These are phyloP conservation scores for Rhodomyrtus tomentosa DNA, from an alignment of 345 rosid species.

Conservation along the genomic window DNA sequence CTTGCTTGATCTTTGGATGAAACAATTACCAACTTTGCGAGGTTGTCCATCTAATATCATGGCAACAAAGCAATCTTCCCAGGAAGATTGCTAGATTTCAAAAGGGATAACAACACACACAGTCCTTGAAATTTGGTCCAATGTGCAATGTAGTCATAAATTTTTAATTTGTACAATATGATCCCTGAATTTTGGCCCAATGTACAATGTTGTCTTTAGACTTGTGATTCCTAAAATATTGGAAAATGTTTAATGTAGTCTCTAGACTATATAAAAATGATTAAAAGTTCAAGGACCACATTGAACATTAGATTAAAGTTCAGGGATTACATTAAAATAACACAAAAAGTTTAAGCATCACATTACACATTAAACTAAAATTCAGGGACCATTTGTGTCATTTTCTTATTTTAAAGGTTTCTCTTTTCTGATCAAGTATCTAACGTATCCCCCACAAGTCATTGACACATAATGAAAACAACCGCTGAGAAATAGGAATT, in stretches of 20 bases:
- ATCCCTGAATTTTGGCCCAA: not conserved
- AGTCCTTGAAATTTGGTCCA: not conserved
- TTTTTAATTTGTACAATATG: not conserved
- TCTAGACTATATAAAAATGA: not conserved
- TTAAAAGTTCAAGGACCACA: not conserved
- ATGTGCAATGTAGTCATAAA: not conserved
- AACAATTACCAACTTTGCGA: not conserved
- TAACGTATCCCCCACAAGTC: not conserved
- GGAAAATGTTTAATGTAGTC: not conserved
- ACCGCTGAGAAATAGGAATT: too few species aligned
- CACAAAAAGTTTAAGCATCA: not conserved
- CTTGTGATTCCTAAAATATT: not conserved
- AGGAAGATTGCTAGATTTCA: not conserved
- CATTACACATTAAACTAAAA: not conserved
- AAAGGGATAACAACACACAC: not conserved
- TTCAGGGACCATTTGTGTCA: not conserved
- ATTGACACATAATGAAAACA: not conserved
- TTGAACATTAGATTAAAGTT: not conserved
- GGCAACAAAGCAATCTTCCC: not conserved
- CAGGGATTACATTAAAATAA: not conserved
- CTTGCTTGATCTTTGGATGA: not conserved
- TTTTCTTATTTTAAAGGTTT: not conserved
- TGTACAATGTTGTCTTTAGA: not conserved
- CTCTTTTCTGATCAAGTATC: not conserved
- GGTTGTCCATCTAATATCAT: not conserved